phyloP scores from a whole-genome alignment of 768 basidiomycete genomes.

The Phlebiopsis gigantea region DNA sequence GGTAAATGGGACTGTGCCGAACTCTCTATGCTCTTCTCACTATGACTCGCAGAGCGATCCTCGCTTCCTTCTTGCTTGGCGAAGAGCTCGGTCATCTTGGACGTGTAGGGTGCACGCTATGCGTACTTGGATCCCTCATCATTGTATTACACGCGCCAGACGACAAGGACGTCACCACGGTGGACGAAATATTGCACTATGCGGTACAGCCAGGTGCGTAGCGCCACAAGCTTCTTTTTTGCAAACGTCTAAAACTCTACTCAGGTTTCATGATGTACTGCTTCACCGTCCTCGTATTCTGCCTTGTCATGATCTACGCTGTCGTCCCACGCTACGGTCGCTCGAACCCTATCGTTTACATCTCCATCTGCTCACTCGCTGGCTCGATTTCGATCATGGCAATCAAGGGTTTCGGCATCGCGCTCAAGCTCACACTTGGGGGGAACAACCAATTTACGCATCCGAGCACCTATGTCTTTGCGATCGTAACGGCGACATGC shows the following conservation, averaged over 20 bases:
- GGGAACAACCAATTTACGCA: constrained; percentile 96
- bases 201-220: constrained; percentile 86
- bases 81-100: constrained; percentile 95
- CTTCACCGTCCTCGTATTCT: constrained; percentile 75
- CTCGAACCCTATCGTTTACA: constrained; percentile 84
- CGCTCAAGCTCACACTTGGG: constrained; percentile 87
- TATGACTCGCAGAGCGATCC: constrained; percentile 59
- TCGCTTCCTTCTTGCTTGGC: constrained; percentile 88
- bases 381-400: constrained; percentile 99
- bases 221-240: neutral
- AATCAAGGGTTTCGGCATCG: constrained; percentile 96
- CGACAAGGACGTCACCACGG: constrained; percentile 88
- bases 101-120: constrained; percentile 78
- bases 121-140: constrained; percentile 83
- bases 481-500: constrained; percentile 71
- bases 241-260: neutral
- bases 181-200: constrained; percentile 89
- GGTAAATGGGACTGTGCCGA: constrained; percentile 48
- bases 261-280: constrained; percentile 90
- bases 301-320: constrained; percentile 80
- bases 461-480: constrained; percentile 95
- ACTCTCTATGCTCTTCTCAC: neutral
- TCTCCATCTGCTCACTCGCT: constrained; percentile 94
- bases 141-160: constrained; percentile 96
- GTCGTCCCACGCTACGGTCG: constrained; percentile 85